phyloP scores from a whole-genome alignment of 352 stramenopile species.

The Nothophytophthora sp. region DNA sequence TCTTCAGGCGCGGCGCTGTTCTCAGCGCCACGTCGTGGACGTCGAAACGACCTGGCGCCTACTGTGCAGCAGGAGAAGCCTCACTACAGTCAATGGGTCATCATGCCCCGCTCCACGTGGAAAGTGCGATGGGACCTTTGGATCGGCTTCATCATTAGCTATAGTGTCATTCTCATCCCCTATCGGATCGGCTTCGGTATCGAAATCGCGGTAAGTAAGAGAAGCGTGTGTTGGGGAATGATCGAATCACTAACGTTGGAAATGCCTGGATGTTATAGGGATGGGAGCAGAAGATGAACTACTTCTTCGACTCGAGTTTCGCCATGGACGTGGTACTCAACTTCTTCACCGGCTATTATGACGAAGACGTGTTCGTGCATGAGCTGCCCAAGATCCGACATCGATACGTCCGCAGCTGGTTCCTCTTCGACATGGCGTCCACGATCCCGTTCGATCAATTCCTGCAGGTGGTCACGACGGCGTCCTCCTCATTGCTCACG shows the following conservation, averaged over 20 bases:
- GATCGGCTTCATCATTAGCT: constrained; percentile 88
- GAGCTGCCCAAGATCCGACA: constrained; percentile 64
- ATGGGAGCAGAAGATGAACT: constrained; percentile 77
- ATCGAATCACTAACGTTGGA: too few relatives aligned
- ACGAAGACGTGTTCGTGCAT: constrained; percentile 70
- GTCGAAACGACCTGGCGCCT: constrained; percentile 24
- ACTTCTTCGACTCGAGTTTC: constrained; percentile 83
- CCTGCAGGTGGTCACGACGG: constrained; percentile 43
- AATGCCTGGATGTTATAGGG: too few relatives aligned
- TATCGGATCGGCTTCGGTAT: constrained; percentile 90
- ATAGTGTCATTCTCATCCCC: constrained; percentile 88
- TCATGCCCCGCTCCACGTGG: constrained; percentile 61
- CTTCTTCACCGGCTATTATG: constrained; percentile 90
- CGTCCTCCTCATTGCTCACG: constrained; percentile 55
- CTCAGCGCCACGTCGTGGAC: constrained; percentile 15
- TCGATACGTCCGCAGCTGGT: constrained; percentile 76
- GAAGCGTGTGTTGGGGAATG: constrained; percentile 10
- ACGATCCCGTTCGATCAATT: constrained; percentile 72
- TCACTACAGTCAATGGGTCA: constrained; percentile 44
- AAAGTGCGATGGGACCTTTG: constrained; percentile 91
- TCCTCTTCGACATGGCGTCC: constrained; percentile 70
- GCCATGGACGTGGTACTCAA: constrained; percentile 84
- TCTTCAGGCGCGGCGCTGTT: constrained; percentile 19
- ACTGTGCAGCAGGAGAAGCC: constrained; percentile 11
- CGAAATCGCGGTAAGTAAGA: constrained; percentile 55